These are phyloP conservation scores for Ustilago esculenta DNA, from an alignment of 1,284 basidiomycete species.

Conservation along the genomic window DNA sequence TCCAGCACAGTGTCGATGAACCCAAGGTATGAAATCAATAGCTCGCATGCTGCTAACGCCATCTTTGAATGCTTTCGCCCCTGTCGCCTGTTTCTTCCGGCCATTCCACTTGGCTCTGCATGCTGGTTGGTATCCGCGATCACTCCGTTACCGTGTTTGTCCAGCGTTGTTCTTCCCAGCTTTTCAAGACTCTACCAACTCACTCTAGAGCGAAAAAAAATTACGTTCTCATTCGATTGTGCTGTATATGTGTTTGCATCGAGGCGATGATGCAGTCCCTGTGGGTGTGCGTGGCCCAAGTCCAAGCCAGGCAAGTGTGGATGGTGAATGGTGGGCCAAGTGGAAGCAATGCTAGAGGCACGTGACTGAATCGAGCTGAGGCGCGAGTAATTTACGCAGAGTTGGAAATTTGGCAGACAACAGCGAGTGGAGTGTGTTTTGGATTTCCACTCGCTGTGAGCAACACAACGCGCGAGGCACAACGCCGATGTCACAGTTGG, in stretches of 20 bases:
- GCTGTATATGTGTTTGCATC: too few species aligned
- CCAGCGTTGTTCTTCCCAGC: conserved; percentile 1
- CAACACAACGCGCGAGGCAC: too few species aligned
- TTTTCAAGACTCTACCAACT: conserved; percentile 13
- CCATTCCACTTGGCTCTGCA: too few species aligned
- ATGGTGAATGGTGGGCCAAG: too few species aligned
- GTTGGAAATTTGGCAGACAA: not conserved
- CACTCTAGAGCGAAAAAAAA: conserved; percentile 23
- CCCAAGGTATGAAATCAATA: not conserved
- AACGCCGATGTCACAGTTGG: too few species aligned
- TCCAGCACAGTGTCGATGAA: conserved; percentile 4
- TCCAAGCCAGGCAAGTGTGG: too few species aligned
- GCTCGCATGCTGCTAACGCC: not conserved
- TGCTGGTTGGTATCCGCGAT: too few species aligned
- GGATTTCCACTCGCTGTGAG: not conserved
- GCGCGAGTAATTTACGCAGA: conserved; percentile 12
- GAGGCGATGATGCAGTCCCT: too few species aligned
- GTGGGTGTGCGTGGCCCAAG: too few species aligned
- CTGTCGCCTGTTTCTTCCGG: not conserved
- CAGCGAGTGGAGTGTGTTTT: conserved; percentile 5
- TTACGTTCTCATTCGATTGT: not conserved
- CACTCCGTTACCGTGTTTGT: not conserved
- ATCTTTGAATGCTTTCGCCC: not conserved
- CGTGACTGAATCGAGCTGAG: conserved; percentile 17
- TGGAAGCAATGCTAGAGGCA: too few species aligned